Evolutionary conservation across 345 rosid genomes (phyloP).

Genomic region (Angophora floribunda): DNA sequence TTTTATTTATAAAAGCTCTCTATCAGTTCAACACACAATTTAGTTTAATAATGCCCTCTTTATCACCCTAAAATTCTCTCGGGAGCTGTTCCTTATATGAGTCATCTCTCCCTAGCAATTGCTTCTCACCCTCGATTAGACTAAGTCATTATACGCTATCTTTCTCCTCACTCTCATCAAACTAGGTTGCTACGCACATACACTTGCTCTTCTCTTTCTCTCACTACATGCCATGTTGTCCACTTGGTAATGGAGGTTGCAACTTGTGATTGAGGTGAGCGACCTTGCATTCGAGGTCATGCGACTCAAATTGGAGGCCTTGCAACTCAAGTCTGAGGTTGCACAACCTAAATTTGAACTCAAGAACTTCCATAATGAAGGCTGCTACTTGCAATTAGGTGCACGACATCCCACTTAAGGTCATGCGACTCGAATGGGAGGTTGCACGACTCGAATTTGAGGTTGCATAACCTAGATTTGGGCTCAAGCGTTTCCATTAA

Average conservation of each 20-base stretch:
- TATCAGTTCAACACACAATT: background rate
- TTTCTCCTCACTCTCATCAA: background rate
- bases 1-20: background rate
- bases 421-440: background rate
- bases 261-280: background rate
- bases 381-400: background rate
- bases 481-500: background rate
- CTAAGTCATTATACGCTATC: background rate
- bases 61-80: background rate
- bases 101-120: background rate
- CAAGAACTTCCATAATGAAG: background rate
- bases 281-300: background rate
- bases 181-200: accelerated
- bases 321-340: background rate
- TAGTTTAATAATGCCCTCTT: background rate
- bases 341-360: background rate
- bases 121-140: background rate
- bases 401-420: background rate
- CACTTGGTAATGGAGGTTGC: background rate
- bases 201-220: background rate
- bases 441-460: background rate
- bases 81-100: accelerated
- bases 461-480: background rate
- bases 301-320: background rate
- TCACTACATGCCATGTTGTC: background rate